Conservation (phyloP, 2,329 filamentous ascomycete species). For the Westerdykella sp. region DNA sequence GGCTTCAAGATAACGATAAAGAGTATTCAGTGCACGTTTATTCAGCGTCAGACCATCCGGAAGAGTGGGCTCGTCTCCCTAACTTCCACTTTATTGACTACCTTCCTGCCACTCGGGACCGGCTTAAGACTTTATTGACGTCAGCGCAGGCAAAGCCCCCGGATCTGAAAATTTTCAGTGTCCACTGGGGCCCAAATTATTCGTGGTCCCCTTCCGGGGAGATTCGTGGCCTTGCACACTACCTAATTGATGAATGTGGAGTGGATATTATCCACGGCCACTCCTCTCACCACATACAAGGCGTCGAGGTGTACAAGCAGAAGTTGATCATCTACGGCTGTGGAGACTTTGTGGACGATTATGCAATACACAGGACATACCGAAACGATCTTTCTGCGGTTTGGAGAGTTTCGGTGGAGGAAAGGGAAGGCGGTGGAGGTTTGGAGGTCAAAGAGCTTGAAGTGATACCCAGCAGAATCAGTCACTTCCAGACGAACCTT, state of each 20-base stretch:
- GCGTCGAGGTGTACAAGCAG: constrained; percentile 34
- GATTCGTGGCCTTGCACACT: constrained; percentile 34
- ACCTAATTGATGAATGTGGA: constrained; percentile 38
- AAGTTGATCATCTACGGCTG: constrained; percentile 39
- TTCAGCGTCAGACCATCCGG: constrained; percentile 35
- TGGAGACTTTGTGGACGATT: constrained; percentile 42
- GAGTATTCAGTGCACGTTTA: constrained; percentile 28
- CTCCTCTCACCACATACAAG: constrained; percentile 39
- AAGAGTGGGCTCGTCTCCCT: constrained; percentile 27
- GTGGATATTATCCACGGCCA: constrained; percentile 40
- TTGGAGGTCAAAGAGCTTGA: constrained; percentile 6
- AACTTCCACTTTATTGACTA: constrained; percentile 38
- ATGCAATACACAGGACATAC: constrained; percentile 29
- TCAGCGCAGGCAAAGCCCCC: constrained; percentile 3
- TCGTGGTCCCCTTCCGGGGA: constrained; percentile 27
- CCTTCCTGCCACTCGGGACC: constrained; percentile 11
- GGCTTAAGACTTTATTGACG: constrained; percentile 17
- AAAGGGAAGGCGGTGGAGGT: constrained; percentile 1
- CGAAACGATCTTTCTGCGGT: constrained; percentile 38
- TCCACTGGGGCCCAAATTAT: constrained; percentile 42
- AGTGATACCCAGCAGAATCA: constrained; percentile 33
- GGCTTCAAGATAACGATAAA: constrained; percentile 8
- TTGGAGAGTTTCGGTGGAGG: constrained; percentile 33
- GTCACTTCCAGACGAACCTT: constrained; percentile 29
- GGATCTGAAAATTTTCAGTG: constrained; percentile 34